Conservation (phyloP, 2,329 filamentous ascomycete genomes). For the Kalmusia sp. region DNA sequence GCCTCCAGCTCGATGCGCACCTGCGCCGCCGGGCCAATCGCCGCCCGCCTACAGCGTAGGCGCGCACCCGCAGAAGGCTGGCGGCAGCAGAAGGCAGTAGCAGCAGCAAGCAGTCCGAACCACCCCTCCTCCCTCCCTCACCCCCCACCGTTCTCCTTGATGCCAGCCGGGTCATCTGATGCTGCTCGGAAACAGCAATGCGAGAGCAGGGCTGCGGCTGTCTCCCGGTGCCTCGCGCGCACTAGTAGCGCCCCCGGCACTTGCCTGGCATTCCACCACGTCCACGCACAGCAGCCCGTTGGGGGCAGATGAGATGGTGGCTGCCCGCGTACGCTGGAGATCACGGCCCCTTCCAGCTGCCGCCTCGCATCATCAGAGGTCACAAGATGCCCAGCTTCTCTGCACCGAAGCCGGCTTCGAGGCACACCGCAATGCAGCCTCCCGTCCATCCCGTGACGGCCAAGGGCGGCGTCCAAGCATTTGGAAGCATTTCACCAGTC, state of each 20-base stretch:
- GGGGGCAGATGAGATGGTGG: constrained; percentile 45
- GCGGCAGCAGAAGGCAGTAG: too few species aligned
- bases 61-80: too few species aligned
- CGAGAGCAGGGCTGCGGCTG: constrained; percentile 28
- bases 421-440: constrained; percentile 45
- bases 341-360: constrained; percentile 28
- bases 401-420: constrained; percentile 40
- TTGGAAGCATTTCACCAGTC: constrained; percentile 29
- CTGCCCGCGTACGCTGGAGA: constrained; percentile 37
- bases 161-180: constrained; percentile 42
- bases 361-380: constrained; percentile 34
- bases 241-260: constrained; percentile 29
- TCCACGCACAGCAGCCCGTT: constrained; percentile 45
- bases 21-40: constrained; percentile 25
- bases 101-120: constrained; percentile 35
- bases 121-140: constrained; percentile 34
- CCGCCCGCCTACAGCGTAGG: constrained; percentile 16
- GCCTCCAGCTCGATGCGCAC: constrained; percentile 31
- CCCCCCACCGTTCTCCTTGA: constrained; percentile 23
- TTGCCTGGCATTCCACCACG: constrained; percentile 37
- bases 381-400: constrained; percentile 38
- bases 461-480: constrained; percentile 36
- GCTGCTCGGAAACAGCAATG: constrained; percentile 29
- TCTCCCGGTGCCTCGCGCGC: constrained; percentile 32
- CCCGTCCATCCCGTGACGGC: constrained; percentile 42